Evolutionary conservation across 192 early-diverging fungal genomes (phyloP).

Genomic region (Umbelopsis sp.): DNA sequence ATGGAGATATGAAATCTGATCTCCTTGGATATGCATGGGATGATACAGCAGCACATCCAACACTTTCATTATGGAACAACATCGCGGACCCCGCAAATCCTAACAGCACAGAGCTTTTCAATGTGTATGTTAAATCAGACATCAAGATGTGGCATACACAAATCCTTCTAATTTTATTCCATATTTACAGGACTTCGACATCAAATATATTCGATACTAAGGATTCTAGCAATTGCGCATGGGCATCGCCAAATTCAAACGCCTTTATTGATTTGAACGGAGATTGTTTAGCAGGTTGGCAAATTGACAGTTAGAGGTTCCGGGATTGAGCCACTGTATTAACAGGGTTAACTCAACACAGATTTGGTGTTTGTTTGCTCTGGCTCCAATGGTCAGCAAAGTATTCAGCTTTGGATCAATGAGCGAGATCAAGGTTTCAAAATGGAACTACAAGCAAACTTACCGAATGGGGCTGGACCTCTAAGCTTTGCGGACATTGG

Average conservation of each 20-base stretch:
- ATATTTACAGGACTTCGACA: slow-evolving; percentile 23
- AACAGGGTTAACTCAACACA: slow-evolving; percentile 21
- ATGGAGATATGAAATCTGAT: slow-evolving; percentile 63
- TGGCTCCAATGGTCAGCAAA: slow-evolving; percentile 40
- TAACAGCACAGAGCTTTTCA: slow-evolving; percentile 28
- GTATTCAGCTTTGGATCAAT: slow-evolving; percentile 81
- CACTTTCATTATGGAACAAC: slow-evolving; percentile 52
- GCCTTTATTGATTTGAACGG: slow-evolving; percentile 93
- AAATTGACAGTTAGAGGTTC: neutral
- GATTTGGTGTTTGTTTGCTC: slow-evolving; percentile 78
- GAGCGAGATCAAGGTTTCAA: slow-evolving; percentile 63
- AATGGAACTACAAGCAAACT: slow-evolving; percentile 57
- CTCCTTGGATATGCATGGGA: slow-evolving; percentile 55
- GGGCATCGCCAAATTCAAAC: slow-evolving; percentile 84
- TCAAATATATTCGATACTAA: slow-evolving; percentile 21
- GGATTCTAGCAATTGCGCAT: slow-evolving; percentile 53
- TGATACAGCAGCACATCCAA: slow-evolving; percentile 34
- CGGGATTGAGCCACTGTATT: neutral
- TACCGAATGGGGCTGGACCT: slow-evolving; percentile 72
- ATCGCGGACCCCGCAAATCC: slow-evolving; percentile 28
- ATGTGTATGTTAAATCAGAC: slow-evolving; percentile 28
- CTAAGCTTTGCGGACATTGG: slow-evolving; percentile 91
- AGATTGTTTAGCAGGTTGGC: slow-evolving; percentile 80
- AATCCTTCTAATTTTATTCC: neutral
- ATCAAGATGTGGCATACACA: neutral